These are phyloP conservation scores for Asterochloris erici DNA, from an alignment of 139 green algal genomes.

Conservation along the genomic window DNA sequence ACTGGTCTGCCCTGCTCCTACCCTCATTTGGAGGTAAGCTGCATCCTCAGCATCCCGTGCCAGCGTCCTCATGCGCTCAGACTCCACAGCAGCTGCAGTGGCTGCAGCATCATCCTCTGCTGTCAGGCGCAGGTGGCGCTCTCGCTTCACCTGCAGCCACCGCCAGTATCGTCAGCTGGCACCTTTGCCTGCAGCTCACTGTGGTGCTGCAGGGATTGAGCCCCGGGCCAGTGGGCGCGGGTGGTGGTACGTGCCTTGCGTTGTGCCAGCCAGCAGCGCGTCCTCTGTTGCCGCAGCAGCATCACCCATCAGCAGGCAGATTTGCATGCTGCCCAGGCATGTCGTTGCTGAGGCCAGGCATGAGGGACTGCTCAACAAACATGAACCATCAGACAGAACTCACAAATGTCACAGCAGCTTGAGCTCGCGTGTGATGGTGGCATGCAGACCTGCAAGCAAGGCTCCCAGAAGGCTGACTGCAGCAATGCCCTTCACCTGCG, in stretches of 20 bases:
- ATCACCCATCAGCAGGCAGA: too few relatives aligned
- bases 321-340: not conserved
- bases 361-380: not conserved
- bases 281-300: too few relatives aligned
- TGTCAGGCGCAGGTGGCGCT: conserved; percentile 3
- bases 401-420: not conserved
- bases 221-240: too few relatives aligned
- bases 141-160: conserved; percentile 2
- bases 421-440: too few relatives aligned
- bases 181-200: not conserved
- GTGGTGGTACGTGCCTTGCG: too few relatives aligned
- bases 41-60: conserved; percentile 9
- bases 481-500: not conserved
- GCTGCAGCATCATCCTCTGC: conserved; percentile 7
- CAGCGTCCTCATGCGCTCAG: not conserved
- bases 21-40: conserved; percentile 7
- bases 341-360: not conserved
- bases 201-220: too few relatives aligned
- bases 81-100: conserved; percentile 1
- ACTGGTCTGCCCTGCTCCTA: not conserved
- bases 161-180: not conserved
- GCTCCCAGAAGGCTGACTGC: too few relatives aligned
- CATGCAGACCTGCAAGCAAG: not conserved
- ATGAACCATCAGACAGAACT: not conserved
- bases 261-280: too few relatives aligned